Evolutionary conservation across 129 eudicot genomes (phyloP).

Genomic region (Escallonia herrerae): DNA sequence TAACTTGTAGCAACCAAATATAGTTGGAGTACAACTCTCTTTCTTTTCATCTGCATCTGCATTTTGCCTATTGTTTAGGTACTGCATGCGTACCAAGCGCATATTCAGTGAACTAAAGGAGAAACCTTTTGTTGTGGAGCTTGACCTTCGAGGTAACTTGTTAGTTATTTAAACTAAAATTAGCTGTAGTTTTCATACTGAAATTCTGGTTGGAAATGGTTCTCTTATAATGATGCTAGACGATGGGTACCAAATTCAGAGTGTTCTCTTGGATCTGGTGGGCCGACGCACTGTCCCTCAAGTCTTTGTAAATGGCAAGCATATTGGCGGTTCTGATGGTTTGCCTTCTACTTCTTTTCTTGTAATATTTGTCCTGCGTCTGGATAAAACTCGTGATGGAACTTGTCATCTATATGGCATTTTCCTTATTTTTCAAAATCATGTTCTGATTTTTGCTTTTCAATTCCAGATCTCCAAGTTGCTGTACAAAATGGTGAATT

Average conservation of each 20-base stretch:
- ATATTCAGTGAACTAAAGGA: constrained; percentile 67
- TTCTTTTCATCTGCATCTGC: no score
- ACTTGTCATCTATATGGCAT: not conserved
- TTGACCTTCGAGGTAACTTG: constrained; percentile 75
- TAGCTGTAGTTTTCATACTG: not conserved
- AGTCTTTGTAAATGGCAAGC: constrained; percentile 96
- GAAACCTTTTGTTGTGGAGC: constrained; percentile 86
- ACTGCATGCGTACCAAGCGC: constrained; percentile 66
- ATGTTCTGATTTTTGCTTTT: constrained; percentile 1
- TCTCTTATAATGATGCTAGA: constrained; percentile 27
- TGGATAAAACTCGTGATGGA: not conserved
- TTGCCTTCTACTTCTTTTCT: constrained; percentile 19
- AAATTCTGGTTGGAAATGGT: not conserved
- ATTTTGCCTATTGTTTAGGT: constrained; percentile 32
- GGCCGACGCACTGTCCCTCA: constrained; percentile 98
- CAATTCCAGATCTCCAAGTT: constrained; percentile 50
- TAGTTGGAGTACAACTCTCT: no score
- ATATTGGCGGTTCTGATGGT: constrained; percentile 96
- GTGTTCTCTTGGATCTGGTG: constrained; percentile 72
- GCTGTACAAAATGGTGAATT: constrained; percentile 54
- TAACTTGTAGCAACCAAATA: no score
- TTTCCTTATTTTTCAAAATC: no score
- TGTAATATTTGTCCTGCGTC: not conserved
- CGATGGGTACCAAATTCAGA: constrained; percentile 78
- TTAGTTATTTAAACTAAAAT: not conserved